These are phyloP conservation scores for Tricholoma terreum DNA, from an alignment of 768 basidiomycete genomes.

Conservation along the genomic window DNA sequence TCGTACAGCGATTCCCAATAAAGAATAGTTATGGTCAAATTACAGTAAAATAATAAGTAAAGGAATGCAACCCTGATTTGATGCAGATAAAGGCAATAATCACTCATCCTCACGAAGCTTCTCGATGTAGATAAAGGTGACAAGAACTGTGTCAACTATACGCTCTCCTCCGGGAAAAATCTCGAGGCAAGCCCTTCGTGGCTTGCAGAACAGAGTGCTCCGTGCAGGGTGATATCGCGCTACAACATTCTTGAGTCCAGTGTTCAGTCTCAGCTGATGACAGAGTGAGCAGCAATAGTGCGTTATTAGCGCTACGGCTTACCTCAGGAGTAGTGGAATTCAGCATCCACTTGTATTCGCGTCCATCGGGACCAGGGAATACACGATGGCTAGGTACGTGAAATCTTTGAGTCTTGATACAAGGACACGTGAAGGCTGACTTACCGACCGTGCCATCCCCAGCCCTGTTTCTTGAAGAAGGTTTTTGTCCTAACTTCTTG, in stretches of 20 bases:
- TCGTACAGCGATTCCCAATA: no score
- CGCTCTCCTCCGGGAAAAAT: constrained; percentile 25
- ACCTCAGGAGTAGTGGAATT: constrained; percentile 15
- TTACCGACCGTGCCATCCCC: constrained; percentile 20
- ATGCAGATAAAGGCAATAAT: background rate
- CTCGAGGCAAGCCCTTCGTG: constrained; percentile 21
- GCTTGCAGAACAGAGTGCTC: constrained; percentile 7
- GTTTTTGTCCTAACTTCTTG: constrained; percentile 18
- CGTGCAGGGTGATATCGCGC: constrained; percentile 18
- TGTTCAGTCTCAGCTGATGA: constrained; percentile 14
- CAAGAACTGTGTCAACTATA: constrained; percentile 27
- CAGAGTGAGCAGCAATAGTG: background rate
- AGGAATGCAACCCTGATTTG: no score
- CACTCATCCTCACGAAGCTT: constrained; percentile 24
- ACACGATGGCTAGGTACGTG: constrained; percentile 16
- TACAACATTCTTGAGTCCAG: constrained; percentile 11
- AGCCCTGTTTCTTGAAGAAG: constrained; percentile 23
- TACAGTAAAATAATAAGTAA: no score
- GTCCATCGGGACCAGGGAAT: constrained; percentile 21
- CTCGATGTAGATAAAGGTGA: constrained; percentile 32
- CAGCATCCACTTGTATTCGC: constrained; percentile 22
- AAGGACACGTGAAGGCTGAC: background rate
- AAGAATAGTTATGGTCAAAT: no score
- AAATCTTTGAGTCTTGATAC: background rate
- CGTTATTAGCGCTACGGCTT: background rate